Percentiles rank a stretch among this genome's conserved stretches.
phyloP scores from a whole-genome alignment of 2,329 filamentous ascomycete species.

The Penicillium vulpinum region DNA sequence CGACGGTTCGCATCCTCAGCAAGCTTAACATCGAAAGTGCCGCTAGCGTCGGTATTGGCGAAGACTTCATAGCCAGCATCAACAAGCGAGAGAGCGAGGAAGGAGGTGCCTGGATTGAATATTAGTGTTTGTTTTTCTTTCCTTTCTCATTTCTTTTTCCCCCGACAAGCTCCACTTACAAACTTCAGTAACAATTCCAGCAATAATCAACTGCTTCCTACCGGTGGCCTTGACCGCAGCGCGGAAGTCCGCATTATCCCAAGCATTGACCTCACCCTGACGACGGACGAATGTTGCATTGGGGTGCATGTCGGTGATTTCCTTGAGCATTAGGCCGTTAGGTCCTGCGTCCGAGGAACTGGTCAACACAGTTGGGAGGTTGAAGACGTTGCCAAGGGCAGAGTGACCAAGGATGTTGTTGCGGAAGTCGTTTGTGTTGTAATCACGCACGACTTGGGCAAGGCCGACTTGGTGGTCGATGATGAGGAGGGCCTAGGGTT shows the following conservation, averaged over 20 bases:
- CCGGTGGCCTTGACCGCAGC: conserved; percentile 64
- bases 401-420: conserved; percentile 69
- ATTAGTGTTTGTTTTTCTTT: background rate
- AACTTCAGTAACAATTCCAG: conserved; percentile 71
- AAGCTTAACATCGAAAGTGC: conserved; percentile 38
- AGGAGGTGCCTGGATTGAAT: conserved; percentile 57
- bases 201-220: conserved; percentile 70
- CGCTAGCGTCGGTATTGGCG: conserved; percentile 23
- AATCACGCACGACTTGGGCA: conserved; percentile 60
- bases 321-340: conserved; percentile 69
- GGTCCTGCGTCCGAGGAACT: conserved; percentile 69
- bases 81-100: conserved; percentile 70
- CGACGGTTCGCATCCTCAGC: conserved; percentile 63
- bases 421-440: conserved; percentile 63
- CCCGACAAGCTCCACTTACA: conserved; percentile 46
- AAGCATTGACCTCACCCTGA: conserved; percentile 72
- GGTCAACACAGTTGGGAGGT: conserved; percentile 68
- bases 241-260: conserved; percentile 71
- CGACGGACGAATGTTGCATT: conserved; percentile 65
- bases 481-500: conserved; percentile 26
- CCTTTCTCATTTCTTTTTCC: background rate
- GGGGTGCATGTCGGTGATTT: conserved; percentile 68
- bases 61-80: conserved; percentile 68
- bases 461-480: conserved; percentile 41
- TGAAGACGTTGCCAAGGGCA: conserved; percentile 64